phyloP scores from a whole-genome alignment of 169 alveolate genomes.

The Babesia divergens region DNA sequence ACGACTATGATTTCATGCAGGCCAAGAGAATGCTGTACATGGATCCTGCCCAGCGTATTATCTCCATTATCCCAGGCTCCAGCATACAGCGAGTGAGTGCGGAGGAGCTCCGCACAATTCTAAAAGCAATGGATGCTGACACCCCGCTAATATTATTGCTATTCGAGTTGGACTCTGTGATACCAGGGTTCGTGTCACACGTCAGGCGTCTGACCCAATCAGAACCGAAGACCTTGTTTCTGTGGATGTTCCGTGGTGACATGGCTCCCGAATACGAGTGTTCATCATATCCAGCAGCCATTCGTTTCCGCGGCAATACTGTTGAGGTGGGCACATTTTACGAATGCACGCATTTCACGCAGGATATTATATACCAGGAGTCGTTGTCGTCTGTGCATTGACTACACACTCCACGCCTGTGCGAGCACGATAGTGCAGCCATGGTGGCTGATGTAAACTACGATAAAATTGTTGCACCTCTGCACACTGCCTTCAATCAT shows the following conservation, averaged over 20 bases:
- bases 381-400: neutral
- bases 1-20: slow-evolving; percentile 32
- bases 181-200: neutral
- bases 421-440: slow-evolving; percentile 46
- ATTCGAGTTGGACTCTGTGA: neutral
- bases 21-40: neutral
- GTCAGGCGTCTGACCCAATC: neutral
- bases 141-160: slow-evolving; percentile 1
- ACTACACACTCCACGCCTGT: slow-evolving; percentile 8
- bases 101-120: slow-evolving; percentile 27
- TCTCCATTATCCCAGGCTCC: neutral
- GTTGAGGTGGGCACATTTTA: neutral
- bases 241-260: slow-evolving; percentile 17
- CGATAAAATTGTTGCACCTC: neutral
- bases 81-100: slow-evolving; percentile 20
- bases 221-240: slow-evolving; percentile 3
- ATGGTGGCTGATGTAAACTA: neutral
- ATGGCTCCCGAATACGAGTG: slow-evolving; percentile 9
- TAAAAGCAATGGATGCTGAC: slow-evolving; percentile 36
- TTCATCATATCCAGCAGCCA: slow-evolving; percentile 19
- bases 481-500: neutral
- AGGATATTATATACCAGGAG: neutral
- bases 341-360: neutral
- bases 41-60: neutral
- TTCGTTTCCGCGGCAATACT: slow-evolving; percentile 18